Percentiles rank a stretch among this genome's conserved stretches.
These are phyloP conservation scores for Lactifluus piperatus DNA, from an alignment of 768 basidiomycete genomes.

Conservation along the genomic window DNA sequence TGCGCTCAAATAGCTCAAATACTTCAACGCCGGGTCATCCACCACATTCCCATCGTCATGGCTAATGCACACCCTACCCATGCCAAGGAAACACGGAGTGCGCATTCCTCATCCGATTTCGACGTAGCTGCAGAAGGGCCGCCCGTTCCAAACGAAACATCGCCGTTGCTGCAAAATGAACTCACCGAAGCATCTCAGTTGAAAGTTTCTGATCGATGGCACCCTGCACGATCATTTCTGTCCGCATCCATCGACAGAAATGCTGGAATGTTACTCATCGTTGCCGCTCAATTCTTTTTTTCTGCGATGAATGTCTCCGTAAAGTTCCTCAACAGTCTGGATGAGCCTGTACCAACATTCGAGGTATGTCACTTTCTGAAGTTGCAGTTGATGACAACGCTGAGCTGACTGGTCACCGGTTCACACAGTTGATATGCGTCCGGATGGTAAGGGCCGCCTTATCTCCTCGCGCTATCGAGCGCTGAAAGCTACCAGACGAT, in stretches of 20 bases:
- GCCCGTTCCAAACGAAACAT: background rate
- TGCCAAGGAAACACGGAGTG: background rate
- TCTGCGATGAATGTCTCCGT: constrained; percentile 54
- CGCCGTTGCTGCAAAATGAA: background rate
- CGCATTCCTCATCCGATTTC: background rate
- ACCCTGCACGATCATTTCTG: background rate
- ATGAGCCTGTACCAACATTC: constrained; percentile 38
- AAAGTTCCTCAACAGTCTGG: constrained; percentile 49
- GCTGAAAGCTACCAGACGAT: constrained; percentile 31
- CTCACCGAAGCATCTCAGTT: background rate
- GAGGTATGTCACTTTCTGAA: background rate
- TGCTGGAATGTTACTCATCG: constrained; percentile 53
- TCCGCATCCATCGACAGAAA: constrained; percentile 29
- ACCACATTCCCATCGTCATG: background rate
- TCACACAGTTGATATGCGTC: constrained; percentile 40
- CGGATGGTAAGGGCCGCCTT: constrained; percentile 44
- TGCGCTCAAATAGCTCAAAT: no score
- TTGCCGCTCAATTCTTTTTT: constrained; percentile 48
- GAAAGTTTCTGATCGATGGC: background rate
- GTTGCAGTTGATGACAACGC: background rate
- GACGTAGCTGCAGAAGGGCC: background rate
- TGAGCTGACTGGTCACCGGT: background rate
- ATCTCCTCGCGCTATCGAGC: background rate
- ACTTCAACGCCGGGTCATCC: no score
- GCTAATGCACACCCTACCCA: background rate